Base-by-base conservation (phyloP, 2,329 filamentous ascomycete species). In the Fulvia fulva region DNA sequence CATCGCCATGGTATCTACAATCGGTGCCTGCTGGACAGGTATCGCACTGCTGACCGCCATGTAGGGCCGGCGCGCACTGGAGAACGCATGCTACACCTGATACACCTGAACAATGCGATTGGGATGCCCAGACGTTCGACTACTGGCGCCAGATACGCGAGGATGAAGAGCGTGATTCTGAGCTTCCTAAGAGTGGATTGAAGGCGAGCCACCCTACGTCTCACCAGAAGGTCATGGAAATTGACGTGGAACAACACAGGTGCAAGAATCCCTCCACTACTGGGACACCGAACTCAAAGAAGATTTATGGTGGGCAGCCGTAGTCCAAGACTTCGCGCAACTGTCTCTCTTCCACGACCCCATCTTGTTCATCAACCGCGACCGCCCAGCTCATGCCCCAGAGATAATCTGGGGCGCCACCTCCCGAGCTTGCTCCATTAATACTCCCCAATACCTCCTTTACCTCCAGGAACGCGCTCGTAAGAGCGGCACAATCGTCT, bases 31-130 rank as follows among this genome's bases (percentile, higher is more conserved):
- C 21, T 5, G 1, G 41, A 2, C 16, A 44, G 9, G 16, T n/a
- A 8, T 12, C 7, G 11, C 1, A 19, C 21, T 44, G 8, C 41
- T 44, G 16, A 44, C 41, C 9, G 7, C 11, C 21, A n/a, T 12
- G 53, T 34, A 78, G 76, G 76, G 78, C 78, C 1, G 78, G 79
- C 4, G 78, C 76, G 1, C 75, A 80, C 55, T 81, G 78, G 78
- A 72, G 76, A 34, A 74, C 77, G 2, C 75, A 78, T 59, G 74
- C 76, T 16, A 65, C 66, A 0, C 43, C 59, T 1, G 60, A 69
- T 6, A 70, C 75, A 37, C 57, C 57, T 3, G 72, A 75, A 51
- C 64, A 73, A 45, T 69, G 72, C 46, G 66, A 65, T 23, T 80
- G 77, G 77, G 77, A 80, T 62, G 59, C 70, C 0, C 71, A 75